Evolutionary conservation across 257 asterid genomes (phyloP), one percentile per base, ranked within the genome.

Genomic region (Marsdenia floribunda): DNA sequence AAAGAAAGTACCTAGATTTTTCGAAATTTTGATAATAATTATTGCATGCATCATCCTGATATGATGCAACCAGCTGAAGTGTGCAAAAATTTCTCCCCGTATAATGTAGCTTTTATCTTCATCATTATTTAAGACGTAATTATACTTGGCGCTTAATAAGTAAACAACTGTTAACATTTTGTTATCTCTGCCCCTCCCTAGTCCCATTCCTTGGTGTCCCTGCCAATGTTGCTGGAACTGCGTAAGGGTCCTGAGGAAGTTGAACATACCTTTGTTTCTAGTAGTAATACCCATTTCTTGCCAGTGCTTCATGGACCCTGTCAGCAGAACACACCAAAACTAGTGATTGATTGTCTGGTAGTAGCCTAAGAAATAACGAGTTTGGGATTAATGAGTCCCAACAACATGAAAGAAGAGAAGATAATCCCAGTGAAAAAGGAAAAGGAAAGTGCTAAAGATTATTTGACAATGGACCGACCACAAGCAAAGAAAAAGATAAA

Each of bases 1-100:
- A 38, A 19, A 18, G n/a, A 66, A 82, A 70, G 77, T 71, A 50
- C 76, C 78, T 54, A 65, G 80, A 67, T 70, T 75, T 71, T 37
- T 44, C 49, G 59, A 77, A 55, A 63, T 73, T 82, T 78, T 79
- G 80, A 63, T 68, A 88, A 86, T 88, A 81, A 85, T 65, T 61
- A 67, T 75, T 83, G 85, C 82, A 80, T 80, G 75, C 74, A 63
- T 80, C 61, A 37, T 76, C 72, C 19, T 63, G 66, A 76, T 79
- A 70, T 82, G 83, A 59, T 79, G 81, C 80, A 77, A 80, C 78
- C 68, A 65, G 70, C 67, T 66, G 70, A 77, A 76, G 58, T 66
- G 75, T 77, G 61, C 78, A 76, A 58, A 65, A 55, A 50, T 65
- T 29, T 29, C 54, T 19, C 24, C 29, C 14, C 49, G 24, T 54